Conservation (phyloP, 1,284 basidiomycete species). For the Testicularia cyperi region DNA sequence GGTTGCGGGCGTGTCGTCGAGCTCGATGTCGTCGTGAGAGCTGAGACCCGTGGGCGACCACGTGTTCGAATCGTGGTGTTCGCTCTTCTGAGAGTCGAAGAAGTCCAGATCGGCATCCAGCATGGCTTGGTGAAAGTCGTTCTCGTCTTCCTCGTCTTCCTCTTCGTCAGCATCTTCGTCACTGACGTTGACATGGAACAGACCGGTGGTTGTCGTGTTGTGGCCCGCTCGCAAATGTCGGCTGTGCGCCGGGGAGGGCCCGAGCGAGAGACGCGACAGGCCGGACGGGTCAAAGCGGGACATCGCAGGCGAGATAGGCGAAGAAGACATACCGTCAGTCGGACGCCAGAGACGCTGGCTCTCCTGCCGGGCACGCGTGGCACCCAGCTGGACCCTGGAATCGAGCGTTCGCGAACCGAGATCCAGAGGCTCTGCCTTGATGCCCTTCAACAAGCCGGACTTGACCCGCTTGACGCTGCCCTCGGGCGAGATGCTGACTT, state of each 20-base stretch:
- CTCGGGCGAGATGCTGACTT: constrained; percentile 35
- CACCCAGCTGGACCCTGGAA: constrained; percentile 13
- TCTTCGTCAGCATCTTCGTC: constrained; percentile 9
- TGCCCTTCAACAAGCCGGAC: too few relatives aligned
- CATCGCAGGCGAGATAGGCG: constrained; percentile 21
- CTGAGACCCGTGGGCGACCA: constrained; percentile 10
- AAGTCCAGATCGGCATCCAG: constrained; percentile 50
- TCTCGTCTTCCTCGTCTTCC: constrained; percentile 47
- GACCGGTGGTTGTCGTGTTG: too few relatives aligned
- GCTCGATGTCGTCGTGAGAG: constrained; percentile 21
- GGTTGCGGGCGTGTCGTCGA: constrained; percentile 44
- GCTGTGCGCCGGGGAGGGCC: too few relatives aligned
- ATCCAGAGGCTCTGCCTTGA: too few relatives aligned
- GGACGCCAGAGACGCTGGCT: constrained; percentile 6
- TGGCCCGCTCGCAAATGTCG: too few relatives aligned
- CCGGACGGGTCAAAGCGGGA: constrained; percentile 12
- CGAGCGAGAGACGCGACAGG: not conserved
- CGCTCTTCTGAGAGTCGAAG: constrained; percentile 30
- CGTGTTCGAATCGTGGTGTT: constrained; percentile 2
- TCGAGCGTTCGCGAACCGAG: too few relatives aligned
- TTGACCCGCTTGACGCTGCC: constrained; percentile 11
- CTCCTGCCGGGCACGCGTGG: constrained; percentile 11
- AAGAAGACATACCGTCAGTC: constrained; percentile 18
- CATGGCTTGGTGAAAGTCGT: constrained; percentile 57
- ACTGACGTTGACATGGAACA: too few relatives aligned